A percentile compares a stretch with the other conserved stretches of the same genome.
Evolutionary conservation across 2,329 filamentous ascomycete species (phyloP).

Genomic region (Malbranchea zuffiana): DNA sequence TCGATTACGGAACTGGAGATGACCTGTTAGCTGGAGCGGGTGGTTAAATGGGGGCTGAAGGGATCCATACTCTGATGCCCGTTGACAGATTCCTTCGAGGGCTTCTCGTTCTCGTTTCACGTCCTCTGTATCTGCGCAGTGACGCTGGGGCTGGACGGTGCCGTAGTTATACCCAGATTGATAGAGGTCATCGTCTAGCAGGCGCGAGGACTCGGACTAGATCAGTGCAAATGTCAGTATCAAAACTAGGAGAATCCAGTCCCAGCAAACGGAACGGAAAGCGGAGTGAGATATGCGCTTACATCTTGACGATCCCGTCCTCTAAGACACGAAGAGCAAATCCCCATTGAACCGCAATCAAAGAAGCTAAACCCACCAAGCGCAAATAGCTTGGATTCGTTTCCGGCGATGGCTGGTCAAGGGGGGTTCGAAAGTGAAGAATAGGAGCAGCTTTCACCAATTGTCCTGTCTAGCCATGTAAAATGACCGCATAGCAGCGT

Average conservation of each 20-base stretch:
- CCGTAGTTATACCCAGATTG: constrained; percentile 36
- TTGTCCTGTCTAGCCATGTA: too few species aligned
- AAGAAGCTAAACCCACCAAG: too few species aligned
- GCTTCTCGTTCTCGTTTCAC: constrained; percentile 36
- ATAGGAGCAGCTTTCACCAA: too few species aligned
- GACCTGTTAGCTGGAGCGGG: constrained; percentile 2
- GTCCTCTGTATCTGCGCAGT: constrained; percentile 33
- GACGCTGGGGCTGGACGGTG: constrained; percentile 29
- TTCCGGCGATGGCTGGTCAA: too few species aligned
- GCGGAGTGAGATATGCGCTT: constrained; percentile 9
- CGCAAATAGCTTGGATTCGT: too few species aligned
- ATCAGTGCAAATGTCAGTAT: constrained; percentile 15
- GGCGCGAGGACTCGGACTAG: constrained; percentile 34
- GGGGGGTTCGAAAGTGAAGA: too few species aligned
- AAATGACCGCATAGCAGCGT: too few species aligned
- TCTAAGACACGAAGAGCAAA: constrained; percentile 36
- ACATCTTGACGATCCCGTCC: constrained; percentile 32
- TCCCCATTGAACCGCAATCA: constrained; percentile 29
- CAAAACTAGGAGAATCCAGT: background rate
- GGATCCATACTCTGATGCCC: constrained; percentile 35
- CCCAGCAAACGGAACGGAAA: background rate
- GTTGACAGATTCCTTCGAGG: constrained; percentile 37
- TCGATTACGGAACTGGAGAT: constrained; percentile 32
- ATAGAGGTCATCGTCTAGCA: constrained; percentile 37
- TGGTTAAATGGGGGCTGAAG: background rate